Base-by-base conservation (phyloP, 495 filamentous ascomycete species). In the Monascus purpureus region DNA sequence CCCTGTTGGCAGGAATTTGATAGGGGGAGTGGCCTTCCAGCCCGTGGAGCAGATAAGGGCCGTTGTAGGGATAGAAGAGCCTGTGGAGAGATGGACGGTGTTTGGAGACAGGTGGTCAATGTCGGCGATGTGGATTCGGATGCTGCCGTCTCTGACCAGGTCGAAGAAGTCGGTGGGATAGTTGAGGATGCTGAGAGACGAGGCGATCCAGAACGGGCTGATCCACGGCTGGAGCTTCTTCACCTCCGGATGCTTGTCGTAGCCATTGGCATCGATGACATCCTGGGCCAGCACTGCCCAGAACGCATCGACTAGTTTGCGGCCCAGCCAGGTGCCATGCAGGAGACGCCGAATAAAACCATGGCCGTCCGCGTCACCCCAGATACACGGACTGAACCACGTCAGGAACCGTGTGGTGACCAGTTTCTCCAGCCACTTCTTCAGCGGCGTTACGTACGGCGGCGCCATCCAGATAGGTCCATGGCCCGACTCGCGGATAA, bases 401-500 rank as follows among this genome's bases (percentile, higher is more conserved):
- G 73, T 79, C 25, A 79, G 46, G 16, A 76, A 47, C 0, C 77
- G 64, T 0, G 68, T 77, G 2, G 62, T 68, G 15, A 80, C 69
- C 13, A 90, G 67, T 38, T 80, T 65, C 47, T 79, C 76, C 5
- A 75, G 46, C 55, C 66, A 69, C n/a, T 49, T 57, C 40, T 69
- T 70, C 25, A 75, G 36, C 3, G 73, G 72, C 2, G 69, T 72
- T n/a, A 79, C 61, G 27, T 68, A 65, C 5, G 76, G 53, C 2
- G 75, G 75, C 2, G 70, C 57, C 69, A 88, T 82, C 70, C 77
- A 87, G 7, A 43, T 44, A 0, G 80, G 77, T 0, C 82, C 84
- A 47, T 81, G 73, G 2, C 84, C 84, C 5, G 67, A 77, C 22
- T 73, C 70, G 35, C 86, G 68, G 37, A 93, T 85, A 17, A 93